Evolutionary conservation across 768 basidiomycete genomes (phyloP), one percentile per base, ranked within the genome.

Genomic region (Rhizopogon rudus): DNA sequence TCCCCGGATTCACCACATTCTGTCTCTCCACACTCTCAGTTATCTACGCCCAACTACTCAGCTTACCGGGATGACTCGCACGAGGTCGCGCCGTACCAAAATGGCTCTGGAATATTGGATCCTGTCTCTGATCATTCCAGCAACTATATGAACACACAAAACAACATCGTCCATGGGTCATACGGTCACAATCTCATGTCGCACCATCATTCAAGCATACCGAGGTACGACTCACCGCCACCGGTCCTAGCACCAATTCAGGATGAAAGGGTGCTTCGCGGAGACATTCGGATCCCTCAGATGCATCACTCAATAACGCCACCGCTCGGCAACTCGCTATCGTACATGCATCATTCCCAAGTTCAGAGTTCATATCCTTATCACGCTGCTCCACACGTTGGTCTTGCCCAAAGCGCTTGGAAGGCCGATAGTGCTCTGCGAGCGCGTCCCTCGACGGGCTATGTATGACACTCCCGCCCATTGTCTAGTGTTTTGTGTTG

Each of bases 201-300:
- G 54, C 71, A 29, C 54, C 71, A 29, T 54, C 63, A 16, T 53
- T 63, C 17, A 17, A 60, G 40, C 48, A 58, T 57, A 50, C 64
- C 60, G 1, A 69, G 81, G 40, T 81, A 79, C 54, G 73, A 75
- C 20, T 81, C 79, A 0, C 81, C 82, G 0, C 81, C 83, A 29
- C 81, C 81, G 0, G 75, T 71, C 6, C 68, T 84, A 31, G 81
- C 82, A 20, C 82, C 82, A 2, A 82, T 83, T 40, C 82, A 83
- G 48, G 68, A 71, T 17, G 65, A 71, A 53, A 62, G 67, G 8
- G 67, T 71, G 29, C 63, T 69, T 37, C 63, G 71, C 44, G 70
- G 67, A 6, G 66, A 67, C 41, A 61, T 67, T 16, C 60, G 67
- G 3, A 44, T 69, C 8, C 66, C 70, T 0, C 67, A 69, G 33